These are phyloP conservation scores for Phycomyces blakesleeanus DNA, from an alignment of 192 early-diverging fungal species.

Conservation along the genomic window DNA sequence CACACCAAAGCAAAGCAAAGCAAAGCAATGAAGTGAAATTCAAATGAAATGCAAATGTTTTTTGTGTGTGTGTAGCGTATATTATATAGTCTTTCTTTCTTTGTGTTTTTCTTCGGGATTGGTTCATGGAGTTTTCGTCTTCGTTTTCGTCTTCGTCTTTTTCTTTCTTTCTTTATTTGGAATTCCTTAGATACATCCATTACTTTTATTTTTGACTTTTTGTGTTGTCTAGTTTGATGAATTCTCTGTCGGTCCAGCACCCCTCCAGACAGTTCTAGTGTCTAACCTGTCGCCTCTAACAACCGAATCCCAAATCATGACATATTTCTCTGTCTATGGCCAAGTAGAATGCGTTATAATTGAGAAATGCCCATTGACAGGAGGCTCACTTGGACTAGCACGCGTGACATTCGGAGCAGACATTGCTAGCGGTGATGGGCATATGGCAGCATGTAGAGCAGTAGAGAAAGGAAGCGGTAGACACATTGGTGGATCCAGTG, in stretches of 20 bases:
- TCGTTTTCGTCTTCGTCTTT: too few relatives aligned
- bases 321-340: constrained; percentile 49
- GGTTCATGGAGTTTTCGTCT: too few relatives aligned
- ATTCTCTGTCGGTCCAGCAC: constrained; percentile 22
- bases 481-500: constrained; percentile 23
- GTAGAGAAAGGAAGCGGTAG: constrained; percentile 48
- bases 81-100: too few relatives aligned
- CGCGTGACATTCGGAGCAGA: constrained; percentile 36
- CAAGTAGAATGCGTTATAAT: constrained; percentile 44
- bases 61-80: too few relatives aligned
- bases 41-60: too few relatives aligned
- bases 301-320: constrained; percentile 33
- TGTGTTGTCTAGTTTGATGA: constrained; percentile 13
- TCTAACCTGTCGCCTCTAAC: constrained; percentile 35
- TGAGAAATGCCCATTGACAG: constrained; percentile 46
- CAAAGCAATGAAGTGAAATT: too few relatives aligned
- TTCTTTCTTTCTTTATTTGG: too few relatives aligned
- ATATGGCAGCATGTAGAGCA: constrained; percentile 40
- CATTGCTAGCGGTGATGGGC: constrained; percentile 21
- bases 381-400: constrained; percentile 46
- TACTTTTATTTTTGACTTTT: too few relatives aligned
- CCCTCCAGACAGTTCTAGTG: constrained; percentile 31
- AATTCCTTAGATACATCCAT: too few relatives aligned
- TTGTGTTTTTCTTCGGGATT: too few relatives aligned
- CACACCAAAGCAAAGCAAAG: too few relatives aligned